Conservation (phyloP, 192 early-diverging fungal genomes). For the Umbelopsis sp. region DNA sequence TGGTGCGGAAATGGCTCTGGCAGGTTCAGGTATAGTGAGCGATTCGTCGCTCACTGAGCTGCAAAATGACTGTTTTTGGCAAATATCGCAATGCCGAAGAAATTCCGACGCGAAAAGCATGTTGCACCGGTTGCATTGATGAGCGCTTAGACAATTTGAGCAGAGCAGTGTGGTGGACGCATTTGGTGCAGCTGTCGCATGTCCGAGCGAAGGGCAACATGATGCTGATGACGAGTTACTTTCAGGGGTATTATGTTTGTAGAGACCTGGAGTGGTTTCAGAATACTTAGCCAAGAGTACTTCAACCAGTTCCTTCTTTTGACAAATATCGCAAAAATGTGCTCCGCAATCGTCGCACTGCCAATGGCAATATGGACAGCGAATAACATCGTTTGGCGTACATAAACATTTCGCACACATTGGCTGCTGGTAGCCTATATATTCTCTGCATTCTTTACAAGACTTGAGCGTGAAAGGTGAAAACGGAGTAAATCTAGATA, state of each 20-base stretch:
- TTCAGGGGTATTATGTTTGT: background rate
- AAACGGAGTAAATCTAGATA: background rate
- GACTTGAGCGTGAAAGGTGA: background rate
- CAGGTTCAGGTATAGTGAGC: constrained; percentile 8
- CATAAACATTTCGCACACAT: constrained; percentile 1
- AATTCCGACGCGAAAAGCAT: constrained; percentile 14
- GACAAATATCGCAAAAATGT: constrained; percentile 8
- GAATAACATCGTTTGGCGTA: background rate
- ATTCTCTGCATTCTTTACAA: constrained; percentile 19
- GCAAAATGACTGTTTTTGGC: constrained; percentile 11
- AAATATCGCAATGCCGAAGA: constrained; percentile 16
- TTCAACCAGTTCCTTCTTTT: constrained; percentile 8
- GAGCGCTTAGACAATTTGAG: background rate
- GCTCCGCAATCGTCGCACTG: constrained; percentile 8
- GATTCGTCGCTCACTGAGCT: constrained; percentile 12
- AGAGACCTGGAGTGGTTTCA: background rate
- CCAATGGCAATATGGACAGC: constrained; percentile 10
- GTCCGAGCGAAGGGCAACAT: too few relatives aligned
- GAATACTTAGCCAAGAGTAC: background rate
- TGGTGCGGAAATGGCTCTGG: background rate
- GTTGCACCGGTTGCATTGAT: constrained; percentile 5
- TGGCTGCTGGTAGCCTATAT: constrained; percentile 9
- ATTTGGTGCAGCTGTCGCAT: background rate
- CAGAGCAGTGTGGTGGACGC: constrained; percentile 1
- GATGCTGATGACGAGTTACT: background rate